Conservation (phyloP, 2,329 filamentous ascomycete species). For the Pseudogymnoascus sp. region DNA sequence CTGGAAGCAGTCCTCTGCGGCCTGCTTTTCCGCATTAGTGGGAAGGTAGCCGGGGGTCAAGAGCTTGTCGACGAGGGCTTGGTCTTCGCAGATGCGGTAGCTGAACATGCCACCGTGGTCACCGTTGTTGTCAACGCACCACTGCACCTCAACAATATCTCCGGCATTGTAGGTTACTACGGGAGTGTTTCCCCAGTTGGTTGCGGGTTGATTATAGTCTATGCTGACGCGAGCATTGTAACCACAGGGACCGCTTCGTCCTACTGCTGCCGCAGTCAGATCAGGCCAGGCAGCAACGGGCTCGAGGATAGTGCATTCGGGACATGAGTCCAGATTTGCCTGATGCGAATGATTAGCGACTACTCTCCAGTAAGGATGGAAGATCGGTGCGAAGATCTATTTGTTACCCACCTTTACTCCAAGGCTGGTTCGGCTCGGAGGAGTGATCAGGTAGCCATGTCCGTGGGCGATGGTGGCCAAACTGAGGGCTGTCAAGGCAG, state of each 20-base stretch:
- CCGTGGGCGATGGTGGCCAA: slow-evolving; percentile 24
- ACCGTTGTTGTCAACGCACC: slow-evolving; percentile 51
- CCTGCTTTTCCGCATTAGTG: slow-evolving; percentile 46
- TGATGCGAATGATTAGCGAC: slow-evolving; percentile 18
- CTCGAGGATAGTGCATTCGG: slow-evolving; percentile 49
- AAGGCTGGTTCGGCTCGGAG: slow-evolving; percentile 39
- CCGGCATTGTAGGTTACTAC: slow-evolving; percentile 41
- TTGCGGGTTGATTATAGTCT: slow-evolving; percentile 30
- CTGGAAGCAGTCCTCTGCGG: slow-evolving; percentile 47
- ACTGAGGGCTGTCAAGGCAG: not conserved
- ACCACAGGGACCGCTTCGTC: slow-evolving; percentile 44
- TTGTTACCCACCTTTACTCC: slow-evolving; percentile 35
- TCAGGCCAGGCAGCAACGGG: slow-evolving; percentile 46
- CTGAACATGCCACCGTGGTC: slow-evolving; percentile 52
- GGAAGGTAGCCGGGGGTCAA: slow-evolving; percentile 41
- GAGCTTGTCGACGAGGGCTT: slow-evolving; percentile 44
- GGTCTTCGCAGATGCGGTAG: slow-evolving; percentile 48
- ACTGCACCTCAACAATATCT: slow-evolving; percentile 43
- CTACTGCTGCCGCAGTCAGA: slow-evolving; percentile 39
- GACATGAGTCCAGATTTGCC: slow-evolving; percentile 45
- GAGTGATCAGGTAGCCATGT: slow-evolving; percentile 41
- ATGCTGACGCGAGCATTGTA: slow-evolving; percentile 47
- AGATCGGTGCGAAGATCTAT: not conserved
- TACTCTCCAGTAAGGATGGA: not conserved
- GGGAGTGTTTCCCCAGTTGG: slow-evolving; percentile 33